Conservation (phyloP, 495 filamentous ascomycete genomes). For the Lepidopterella palustris region DNA sequence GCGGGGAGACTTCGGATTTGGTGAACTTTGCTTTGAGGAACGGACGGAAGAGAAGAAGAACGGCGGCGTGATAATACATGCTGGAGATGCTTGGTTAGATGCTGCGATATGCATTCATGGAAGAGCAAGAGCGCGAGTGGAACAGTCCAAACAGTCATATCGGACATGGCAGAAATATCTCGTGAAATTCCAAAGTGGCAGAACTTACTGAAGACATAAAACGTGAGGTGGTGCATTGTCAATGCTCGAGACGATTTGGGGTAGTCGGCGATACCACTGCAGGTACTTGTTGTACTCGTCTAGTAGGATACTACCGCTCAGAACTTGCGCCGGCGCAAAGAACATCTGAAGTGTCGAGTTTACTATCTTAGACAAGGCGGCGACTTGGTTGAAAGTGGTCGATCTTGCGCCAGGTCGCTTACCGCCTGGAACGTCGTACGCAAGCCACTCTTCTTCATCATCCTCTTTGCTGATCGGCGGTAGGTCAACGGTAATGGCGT, state of each 20-base stretch:
- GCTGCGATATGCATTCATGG: neutral
- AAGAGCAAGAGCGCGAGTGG: neutral
- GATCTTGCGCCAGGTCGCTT: conserved; percentile 7
- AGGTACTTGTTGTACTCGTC: conserved; percentile 12
- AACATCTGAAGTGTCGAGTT: conserved; percentile 24
- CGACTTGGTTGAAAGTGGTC: conserved; percentile 16
- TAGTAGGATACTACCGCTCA: conserved; percentile 14
- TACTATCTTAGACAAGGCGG: conserved; percentile 17
- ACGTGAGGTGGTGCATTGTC: conserved; percentile 20
- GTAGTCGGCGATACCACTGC: conserved; percentile 12
- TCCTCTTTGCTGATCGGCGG: conserved; percentile 8
- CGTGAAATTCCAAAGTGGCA: conserved; percentile 1
- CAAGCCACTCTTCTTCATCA: conserved; percentile 11
- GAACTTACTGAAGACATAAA: conserved; percentile 17
- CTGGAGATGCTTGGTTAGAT: conserved; percentile 14
- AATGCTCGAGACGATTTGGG: neutral
- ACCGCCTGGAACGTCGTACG: neutral
- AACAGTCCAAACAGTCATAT: too few species aligned
- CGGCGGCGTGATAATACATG: conserved; percentile 35
- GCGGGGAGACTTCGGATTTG: conserved; percentile 29
- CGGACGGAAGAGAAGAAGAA: conserved; percentile 38
- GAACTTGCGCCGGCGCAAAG: conserved; percentile 10
- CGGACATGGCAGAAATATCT: too few species aligned
- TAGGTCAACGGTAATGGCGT: conserved; percentile 17
- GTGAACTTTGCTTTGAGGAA: conserved; percentile 33